Evolutionary conservation across 257 asterid species (phyloP).

Genomic region (Solanum bulbocastanum): DNA sequence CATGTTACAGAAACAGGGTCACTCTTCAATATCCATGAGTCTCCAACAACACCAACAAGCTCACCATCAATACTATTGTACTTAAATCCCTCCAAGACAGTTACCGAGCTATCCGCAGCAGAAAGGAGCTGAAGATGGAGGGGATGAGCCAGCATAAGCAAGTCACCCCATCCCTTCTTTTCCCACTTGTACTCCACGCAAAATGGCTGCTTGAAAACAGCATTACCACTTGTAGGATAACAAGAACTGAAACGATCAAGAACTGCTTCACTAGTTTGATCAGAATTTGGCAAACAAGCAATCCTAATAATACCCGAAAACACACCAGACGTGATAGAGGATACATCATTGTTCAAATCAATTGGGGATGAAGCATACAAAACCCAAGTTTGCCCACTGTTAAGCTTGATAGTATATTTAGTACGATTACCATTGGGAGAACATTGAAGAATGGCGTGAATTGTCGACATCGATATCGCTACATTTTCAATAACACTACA

Average conservation of each 20-base stretch:
- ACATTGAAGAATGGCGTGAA: conserved; percentile 63
- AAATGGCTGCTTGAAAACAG: conserved; percentile 50
- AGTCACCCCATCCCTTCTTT: conserved; percentile 77
- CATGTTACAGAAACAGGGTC: conserved; percentile 78
- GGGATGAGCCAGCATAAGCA: conserved; percentile 95
- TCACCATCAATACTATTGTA: conserved; percentile 78
- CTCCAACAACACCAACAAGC: conserved; percentile 85
- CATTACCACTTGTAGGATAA: conserved; percentile 65
- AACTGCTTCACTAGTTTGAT: conserved; percentile 25
- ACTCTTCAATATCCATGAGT: conserved; percentile 68
- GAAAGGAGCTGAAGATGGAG: conserved; percentile 70
- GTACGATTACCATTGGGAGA: conserved; percentile 39
- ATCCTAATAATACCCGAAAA: conserved; percentile 72
- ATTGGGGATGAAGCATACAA: conserved; percentile 68
- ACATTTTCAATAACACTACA: conserved; percentile 29
- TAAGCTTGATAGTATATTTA: conserved; percentile 57
- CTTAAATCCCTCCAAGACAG: conserved; percentile 57
- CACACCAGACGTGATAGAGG: conserved; percentile 30
- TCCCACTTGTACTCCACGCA: conserved; percentile 78
- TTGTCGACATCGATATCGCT: conserved; percentile 54
- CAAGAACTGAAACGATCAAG: conserved; percentile 70
- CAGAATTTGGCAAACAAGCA: conserved; percentile 53
- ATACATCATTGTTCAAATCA: conserved; percentile 34
- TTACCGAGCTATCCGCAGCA: conserved; percentile 20
- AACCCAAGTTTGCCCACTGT: conserved; percentile 76